A percentile compares a stretch with the other conserved stretches of the same genome.
Conservation (phyloP, 768 basidiomycete species). For the Lactifluus subvellereus region DNA sequence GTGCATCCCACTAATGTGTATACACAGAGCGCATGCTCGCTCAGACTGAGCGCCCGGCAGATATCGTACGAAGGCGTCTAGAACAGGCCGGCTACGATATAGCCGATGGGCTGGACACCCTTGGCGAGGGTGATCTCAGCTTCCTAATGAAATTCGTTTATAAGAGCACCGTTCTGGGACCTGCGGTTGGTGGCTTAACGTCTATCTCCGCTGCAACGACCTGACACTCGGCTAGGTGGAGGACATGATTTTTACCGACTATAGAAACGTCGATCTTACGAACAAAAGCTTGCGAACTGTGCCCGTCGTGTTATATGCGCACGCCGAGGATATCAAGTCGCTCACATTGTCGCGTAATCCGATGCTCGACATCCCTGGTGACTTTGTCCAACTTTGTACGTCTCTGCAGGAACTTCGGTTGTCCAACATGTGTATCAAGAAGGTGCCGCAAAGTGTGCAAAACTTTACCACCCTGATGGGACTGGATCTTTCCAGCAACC, state of each 20-base stretch:
- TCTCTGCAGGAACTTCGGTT: conserved; percentile 80
- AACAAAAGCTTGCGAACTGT: conserved; percentile 79
- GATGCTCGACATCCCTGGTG: conserved; percentile 92
- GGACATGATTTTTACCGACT: conserved; percentile 62
- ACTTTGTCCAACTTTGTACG: conserved; percentile 88
- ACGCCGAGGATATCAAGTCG: conserved; percentile 76
- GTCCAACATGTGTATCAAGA: conserved; percentile 91
- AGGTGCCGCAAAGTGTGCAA: conserved; percentile 79
- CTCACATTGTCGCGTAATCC: conserved; percentile 92
- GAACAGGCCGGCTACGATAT: conserved; percentile 87
- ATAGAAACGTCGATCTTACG: conserved; percentile 76
- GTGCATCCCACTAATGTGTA: neutral
- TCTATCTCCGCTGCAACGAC: neutral
- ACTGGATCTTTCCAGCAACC: conserved; percentile 87
- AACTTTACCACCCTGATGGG: conserved; percentile 67
- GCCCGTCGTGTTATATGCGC: conserved; percentile 78
- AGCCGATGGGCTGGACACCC: conserved; percentile 69
- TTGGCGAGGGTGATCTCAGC: conserved; percentile 72
- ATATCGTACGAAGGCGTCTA: conserved; percentile 75
- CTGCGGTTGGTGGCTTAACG: conserved; percentile 42
- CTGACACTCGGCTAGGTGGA: conserved; percentile 49
- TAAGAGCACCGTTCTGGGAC: conserved; percentile 66
- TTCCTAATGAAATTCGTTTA: conserved; percentile 90
- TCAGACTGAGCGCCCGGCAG: conserved; percentile 75
- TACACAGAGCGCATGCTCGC: conserved; percentile 73